Evolutionary conservation across 2,329 filamentous ascomycete species (phyloP).

Genomic region (Hypoxylon rubiginosum): DNA sequence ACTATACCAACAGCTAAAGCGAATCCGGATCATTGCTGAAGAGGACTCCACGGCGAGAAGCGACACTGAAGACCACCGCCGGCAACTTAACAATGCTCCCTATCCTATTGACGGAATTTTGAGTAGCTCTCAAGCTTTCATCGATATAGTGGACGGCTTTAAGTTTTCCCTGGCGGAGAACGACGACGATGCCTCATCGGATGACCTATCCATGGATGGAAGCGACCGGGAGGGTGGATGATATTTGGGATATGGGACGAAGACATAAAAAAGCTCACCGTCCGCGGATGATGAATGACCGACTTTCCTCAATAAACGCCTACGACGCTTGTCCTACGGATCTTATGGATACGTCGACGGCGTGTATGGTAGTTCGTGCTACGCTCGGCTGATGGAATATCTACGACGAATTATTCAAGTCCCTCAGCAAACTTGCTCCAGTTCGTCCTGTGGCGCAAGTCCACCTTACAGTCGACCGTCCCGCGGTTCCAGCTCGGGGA

Average conservation of each 20-base stretch:
- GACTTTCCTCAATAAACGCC: background rate
- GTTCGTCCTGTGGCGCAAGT: background rate
- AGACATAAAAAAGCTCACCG: background rate
- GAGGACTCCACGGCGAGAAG: background rate
- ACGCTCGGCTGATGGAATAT: background rate
- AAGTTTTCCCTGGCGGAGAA: background rate
- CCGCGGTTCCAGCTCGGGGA: background rate
- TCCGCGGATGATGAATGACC: background rate
- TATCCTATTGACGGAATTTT: background rate
- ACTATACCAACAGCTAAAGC: background rate
- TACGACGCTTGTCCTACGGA: background rate
- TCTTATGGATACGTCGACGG: background rate
- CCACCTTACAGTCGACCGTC: background rate
- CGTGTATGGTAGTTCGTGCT: background rate
- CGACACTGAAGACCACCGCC: background rate
- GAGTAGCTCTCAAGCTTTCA: background rate
- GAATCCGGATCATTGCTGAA: background rate
- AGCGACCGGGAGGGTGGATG: background rate
- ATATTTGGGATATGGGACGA: background rate
- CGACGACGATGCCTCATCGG: background rate
- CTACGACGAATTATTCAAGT: conserved; percentile 3
- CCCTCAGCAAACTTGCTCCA: conserved; percentile 1
- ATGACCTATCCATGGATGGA: background rate
- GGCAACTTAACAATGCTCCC: background rate
- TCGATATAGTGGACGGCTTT: background rate